A percentile compares a stretch with the other conserved stretches of the same genome.
phyloP scores from a whole-genome alignment of 768 basidiomycete species.

The Lyophyllum decastes region DNA sequence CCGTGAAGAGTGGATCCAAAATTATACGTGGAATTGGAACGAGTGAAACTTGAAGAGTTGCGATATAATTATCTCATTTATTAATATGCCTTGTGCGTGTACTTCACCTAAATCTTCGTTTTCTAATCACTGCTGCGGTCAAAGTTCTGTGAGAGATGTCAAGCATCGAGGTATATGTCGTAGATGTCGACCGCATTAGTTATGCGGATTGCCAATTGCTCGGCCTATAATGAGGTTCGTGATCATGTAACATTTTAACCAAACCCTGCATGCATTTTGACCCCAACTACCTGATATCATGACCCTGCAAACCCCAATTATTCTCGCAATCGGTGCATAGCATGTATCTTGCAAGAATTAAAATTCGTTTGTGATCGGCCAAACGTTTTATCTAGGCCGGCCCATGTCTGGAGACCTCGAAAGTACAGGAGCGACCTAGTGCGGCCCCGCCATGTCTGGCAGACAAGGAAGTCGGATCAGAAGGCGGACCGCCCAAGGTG shows the following conservation, averaged over 20 bases:
- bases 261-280: too few species aligned
- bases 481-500: too few species aligned
- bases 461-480: too few species aligned
- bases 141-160: background rate
- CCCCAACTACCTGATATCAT: too few species aligned
- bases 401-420: too few species aligned
- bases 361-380: too few species aligned
- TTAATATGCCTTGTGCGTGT: background rate
- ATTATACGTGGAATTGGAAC: background rate
- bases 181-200: background rate
- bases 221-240: too few species aligned
- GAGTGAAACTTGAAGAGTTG: background rate
- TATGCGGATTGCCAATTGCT: background rate
- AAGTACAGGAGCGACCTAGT: background rate
- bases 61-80: slow-evolving; percentile 1
- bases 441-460: background rate
- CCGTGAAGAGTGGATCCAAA: background rate
- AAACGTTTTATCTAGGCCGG: too few species aligned
- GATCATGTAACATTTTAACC: too few species aligned
- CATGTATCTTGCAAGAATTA: too few species aligned
- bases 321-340: too few species aligned
- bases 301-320: too few species aligned
- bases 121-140: background rate
- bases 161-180: background rate
- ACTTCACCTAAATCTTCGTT: background rate